Base-by-base conservation (phyloP, 108 stramenopile species). In the Cyclotella baltica region DNA sequence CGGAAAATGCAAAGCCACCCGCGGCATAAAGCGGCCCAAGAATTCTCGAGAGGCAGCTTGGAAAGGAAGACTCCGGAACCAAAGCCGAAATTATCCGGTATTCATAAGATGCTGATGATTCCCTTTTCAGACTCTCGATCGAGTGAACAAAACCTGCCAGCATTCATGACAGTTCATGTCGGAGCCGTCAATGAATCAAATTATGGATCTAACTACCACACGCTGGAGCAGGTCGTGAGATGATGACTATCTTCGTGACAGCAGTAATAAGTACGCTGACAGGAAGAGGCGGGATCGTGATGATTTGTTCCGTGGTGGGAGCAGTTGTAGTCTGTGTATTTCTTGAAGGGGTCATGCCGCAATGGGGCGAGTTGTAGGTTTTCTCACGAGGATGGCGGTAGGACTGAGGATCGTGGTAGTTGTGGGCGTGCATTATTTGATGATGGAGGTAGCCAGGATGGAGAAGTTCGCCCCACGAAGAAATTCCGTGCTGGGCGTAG, bases 381-480 rank as follows among this genome's bases (percentile, higher is more conserved):
- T 18, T 64, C 38, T 29, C 43, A 64, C 25, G 63, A 64, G 13
- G 43, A 61, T 0, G 11, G n/a, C 34, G 59, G n/a, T 16, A n/a
- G 19, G 18, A 34, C 16, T n/a, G 34, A 61, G 33, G 59, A 61
- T 34, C 59, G 48, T 33, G 37, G 38, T 47, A 23, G 64, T 23
- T 18, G n/a, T 30, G 48, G 18, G 25, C 30, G 67, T 23, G 52
- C 1, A n/a, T n/a, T n/a, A 33, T 9, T 16, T 20, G 67, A 67
- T 19, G 48, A 51, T 29, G 48, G 37, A 31, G n/a, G n/a, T 5
- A 67, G 47, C 22, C 50, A 67, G 19, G 67, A 67, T 30, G 67
- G 67, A 30, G 67, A 67, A 67, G 50, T 67, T 52, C 48, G 48
- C 33, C 48, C 48, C 10, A 8, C 50, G 22, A 67, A 67, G 40